Evolutionary conservation across 805 yeast species (phyloP).

Genomic region (Nakazawaea molendinolei): DNA sequence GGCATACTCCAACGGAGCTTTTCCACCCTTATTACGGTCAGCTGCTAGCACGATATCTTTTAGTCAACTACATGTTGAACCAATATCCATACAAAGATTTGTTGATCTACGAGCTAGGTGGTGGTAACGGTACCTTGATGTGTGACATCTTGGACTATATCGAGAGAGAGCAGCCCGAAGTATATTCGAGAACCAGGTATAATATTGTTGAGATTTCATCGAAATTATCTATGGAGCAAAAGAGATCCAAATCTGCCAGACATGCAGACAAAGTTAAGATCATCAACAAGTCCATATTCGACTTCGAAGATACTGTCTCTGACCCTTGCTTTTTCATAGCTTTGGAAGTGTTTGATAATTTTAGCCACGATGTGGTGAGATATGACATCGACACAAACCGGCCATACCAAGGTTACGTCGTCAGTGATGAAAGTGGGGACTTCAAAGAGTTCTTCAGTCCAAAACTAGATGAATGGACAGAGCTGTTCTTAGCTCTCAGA

Average conservation of each 20-base stretch:
- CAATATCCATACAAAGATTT: conserved; percentile 66
- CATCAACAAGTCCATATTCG: conserved; percentile 68
- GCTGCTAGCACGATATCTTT: conserved; percentile 73
- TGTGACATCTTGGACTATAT: conserved; percentile 62
- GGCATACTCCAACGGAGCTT: conserved; percentile 89
- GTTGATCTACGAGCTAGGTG: conserved; percentile 81
- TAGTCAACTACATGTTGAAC: conserved; percentile 64
- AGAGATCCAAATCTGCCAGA: conserved; percentile 23
- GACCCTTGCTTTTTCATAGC: conserved; percentile 77
- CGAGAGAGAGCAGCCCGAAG: conserved; percentile 57
- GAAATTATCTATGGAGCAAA: conserved; percentile 54
- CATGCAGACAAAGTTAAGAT: conserved; percentile 55
- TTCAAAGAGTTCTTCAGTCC: conserved; percentile 68
- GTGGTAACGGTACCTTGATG: conserved; percentile 88
- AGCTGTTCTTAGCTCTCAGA: conserved; percentile 49
- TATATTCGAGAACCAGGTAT: conserved; percentile 62
- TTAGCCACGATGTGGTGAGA: conserved; percentile 74
- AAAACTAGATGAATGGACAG: conserved; percentile 49
- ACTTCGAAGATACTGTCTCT: conserved; percentile 54
- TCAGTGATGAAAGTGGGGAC: conserved; percentile 66
- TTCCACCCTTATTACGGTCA: conserved; percentile 83
- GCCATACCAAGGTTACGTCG: conserved; percentile 75
- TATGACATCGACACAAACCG: conserved; percentile 61
- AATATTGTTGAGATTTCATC: conserved; percentile 67
- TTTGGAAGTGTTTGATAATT: conserved; percentile 76